phyloP scores from a whole-genome alignment of 495 filamentous ascomycete species.

The Aeminium ludgeri region DNA sequence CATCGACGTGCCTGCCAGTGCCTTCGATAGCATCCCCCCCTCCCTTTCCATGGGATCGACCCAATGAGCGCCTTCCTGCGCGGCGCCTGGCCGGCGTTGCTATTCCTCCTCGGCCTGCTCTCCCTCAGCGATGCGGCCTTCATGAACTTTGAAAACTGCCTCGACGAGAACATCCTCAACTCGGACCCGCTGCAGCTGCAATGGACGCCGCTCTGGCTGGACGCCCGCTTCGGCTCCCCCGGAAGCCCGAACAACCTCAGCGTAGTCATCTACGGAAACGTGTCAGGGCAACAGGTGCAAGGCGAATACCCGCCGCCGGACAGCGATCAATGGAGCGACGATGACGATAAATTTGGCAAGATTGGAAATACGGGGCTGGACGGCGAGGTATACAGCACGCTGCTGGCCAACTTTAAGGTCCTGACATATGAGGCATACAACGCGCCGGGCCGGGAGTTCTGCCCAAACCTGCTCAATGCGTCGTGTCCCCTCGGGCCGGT shows the following conservation, averaged over 20 bases:
- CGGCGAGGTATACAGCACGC: constrained; percentile 51
- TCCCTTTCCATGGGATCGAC: neutral
- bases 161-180: constrained; percentile 40
- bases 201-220: constrained; percentile 56
- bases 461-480: constrained; percentile 40
- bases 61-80: neutral
- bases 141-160: constrained; percentile 71
- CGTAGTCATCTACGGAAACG: constrained; percentile 80
- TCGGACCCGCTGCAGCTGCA: constrained; percentile 47
- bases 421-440: constrained; percentile 54
- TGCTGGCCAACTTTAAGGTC: constrained; percentile 50
- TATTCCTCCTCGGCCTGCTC: neutral
- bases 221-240: constrained; percentile 51
- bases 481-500: constrained; percentile 59
- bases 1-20: neutral
- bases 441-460: constrained; percentile 38
- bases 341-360: constrained; percentile 51
- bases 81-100: neutral
- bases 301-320: constrained; percentile 32
- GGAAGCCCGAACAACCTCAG: constrained; percentile 50
- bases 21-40: neutral
- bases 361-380: constrained; percentile 41
- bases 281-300: constrained; percentile 44
- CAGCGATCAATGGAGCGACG: constrained; percentile 35
- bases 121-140: constrained; percentile 33